These are phyloP conservation scores for Vitis labrusca DNA, from an alignment of 164 flowering plant species.

Conservation along the genomic window DNA sequence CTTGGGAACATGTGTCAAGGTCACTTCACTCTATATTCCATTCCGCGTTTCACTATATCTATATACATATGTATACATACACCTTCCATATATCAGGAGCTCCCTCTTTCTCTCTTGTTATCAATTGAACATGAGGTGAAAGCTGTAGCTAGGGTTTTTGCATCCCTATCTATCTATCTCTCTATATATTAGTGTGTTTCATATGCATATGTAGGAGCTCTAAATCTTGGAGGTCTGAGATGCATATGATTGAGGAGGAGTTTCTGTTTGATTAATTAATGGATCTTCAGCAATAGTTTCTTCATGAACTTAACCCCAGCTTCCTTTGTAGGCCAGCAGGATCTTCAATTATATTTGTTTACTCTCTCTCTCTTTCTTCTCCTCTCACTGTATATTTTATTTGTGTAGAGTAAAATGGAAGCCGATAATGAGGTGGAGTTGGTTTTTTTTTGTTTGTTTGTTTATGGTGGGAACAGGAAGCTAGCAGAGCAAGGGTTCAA, in stretches of 20 bases:
- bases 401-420: no score
- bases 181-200: no score
- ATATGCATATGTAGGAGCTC: no score
- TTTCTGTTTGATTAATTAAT: background rate
- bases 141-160: no score
- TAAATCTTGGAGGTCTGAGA: background rate
- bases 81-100: no score
- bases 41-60: background rate
- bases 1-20: conserved; percentile 87
- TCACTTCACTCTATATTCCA: conserved; percentile 9
- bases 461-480: conserved; percentile 45
- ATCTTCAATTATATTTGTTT: background rate
- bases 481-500: conserved; percentile 60
- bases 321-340: background rate
- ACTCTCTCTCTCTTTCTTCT: no score
- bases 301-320: background rate
- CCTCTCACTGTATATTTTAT: no score
- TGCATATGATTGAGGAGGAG: background rate
- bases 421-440: background rate
- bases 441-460: conserved; percentile 8
- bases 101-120: no score
- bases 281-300: background rate
- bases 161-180: no score
- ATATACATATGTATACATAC: background rate
- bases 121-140: no score